These are phyloP conservation scores for Pythium angustatum DNA, from an alignment of 352 stramenopile species.

Conservation along the genomic window DNA sequence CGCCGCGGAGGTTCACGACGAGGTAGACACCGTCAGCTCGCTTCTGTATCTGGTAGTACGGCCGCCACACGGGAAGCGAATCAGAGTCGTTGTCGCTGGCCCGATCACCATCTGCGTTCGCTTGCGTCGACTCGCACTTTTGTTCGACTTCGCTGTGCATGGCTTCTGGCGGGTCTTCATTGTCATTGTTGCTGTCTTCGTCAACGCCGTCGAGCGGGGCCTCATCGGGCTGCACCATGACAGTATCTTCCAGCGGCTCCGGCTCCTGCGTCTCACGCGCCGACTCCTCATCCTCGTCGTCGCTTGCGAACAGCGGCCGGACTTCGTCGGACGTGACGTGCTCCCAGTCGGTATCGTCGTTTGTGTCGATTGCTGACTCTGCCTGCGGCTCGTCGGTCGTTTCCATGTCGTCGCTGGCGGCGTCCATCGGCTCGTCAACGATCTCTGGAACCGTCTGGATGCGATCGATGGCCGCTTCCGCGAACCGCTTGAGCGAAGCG, in stretches of 20 bases:
- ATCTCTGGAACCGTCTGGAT: slow-evolving; percentile 12
- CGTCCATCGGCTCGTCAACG: background rate
- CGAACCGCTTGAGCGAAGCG: slow-evolving; percentile 46
- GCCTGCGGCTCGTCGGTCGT: slow-evolving; percentile 17
- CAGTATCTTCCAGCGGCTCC: background rate
- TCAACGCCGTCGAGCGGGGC: background rate
- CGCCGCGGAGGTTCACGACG: slow-evolving; percentile 33
- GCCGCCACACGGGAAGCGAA: slow-evolving; percentile 50
- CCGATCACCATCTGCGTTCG: slow-evolving; percentile 12
- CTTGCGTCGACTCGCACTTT: slow-evolving; percentile 7
- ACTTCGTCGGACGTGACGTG: background rate
- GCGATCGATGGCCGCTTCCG: slow-evolving; percentile 31
- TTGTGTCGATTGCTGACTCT: background rate
- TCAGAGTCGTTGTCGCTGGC: slow-evolving; percentile 27
- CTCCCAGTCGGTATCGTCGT: slow-evolving; percentile 12
- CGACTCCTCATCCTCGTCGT: slow-evolving; percentile 29
- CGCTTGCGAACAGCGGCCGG: background rate
- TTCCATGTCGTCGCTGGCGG: background rate
- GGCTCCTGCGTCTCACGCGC: background rate
- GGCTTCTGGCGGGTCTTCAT: no score
- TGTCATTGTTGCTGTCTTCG: slow-evolving; percentile 29
- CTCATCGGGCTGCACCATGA: slow-evolving; percentile 5
- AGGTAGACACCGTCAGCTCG: slow-evolving; percentile 48
- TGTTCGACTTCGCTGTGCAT: no score
- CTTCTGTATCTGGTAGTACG: slow-evolving; percentile 65